Percentiles rank a stretch among this genome's conserved stretches.
phyloP scores from a whole-genome alignment of 495 filamentous ascomycete species.

The Neohortaea acidophila region DNA sequence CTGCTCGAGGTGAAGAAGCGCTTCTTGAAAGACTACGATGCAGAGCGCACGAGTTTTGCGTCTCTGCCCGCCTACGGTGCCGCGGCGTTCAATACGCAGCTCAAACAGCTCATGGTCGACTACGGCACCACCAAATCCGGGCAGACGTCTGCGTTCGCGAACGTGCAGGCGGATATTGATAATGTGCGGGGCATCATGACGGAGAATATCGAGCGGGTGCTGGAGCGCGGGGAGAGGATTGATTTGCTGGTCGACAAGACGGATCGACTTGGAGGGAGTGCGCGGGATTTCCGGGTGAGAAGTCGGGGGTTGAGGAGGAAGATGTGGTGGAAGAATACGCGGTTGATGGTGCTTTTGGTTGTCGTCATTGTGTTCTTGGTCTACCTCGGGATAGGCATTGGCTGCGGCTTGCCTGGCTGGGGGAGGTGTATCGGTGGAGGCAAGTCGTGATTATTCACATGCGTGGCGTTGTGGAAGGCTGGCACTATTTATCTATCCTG shows the following conservation, averaged over 20 bases:
- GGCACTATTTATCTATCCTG: no score
- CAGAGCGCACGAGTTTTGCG: conserved; percentile 55
- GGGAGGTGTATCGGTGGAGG: no score
- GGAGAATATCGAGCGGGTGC: conserved; percentile 88
- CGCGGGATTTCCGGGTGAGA: conserved; percentile 76
- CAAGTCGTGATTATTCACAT: no score
- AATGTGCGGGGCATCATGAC: conserved; percentile 94
- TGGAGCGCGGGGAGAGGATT: conserved; percentile 89
- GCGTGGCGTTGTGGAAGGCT: no score
- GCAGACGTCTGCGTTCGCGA: conserved; percentile 68
- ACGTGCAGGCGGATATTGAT: conserved; percentile 77
- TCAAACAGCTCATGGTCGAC: conserved; percentile 66
- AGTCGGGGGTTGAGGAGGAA: conserved; percentile 68
- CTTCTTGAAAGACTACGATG: conserved; percentile 61
- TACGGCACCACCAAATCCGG: conserved; percentile 63
- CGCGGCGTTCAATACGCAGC: conserved; percentile 64
- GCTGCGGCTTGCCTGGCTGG: conserved; percentile 56
- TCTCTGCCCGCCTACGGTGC: conserved; percentile 77
- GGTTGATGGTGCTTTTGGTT: conserved; percentile 66
- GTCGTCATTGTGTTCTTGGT: conserved; percentile 75
- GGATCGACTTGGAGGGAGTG: conserved; percentile 69
- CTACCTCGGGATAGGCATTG: conserved; percentile 59
- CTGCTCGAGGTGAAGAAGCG: conserved; percentile 80
- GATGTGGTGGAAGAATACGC: conserved; percentile 99
- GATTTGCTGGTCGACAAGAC: conserved; percentile 96